Percentiles rank a stretch among this genome's conserved stretches.
Conservation (phyloP, 169 alveolate genomes). For the Theileria sp. region DNA sequence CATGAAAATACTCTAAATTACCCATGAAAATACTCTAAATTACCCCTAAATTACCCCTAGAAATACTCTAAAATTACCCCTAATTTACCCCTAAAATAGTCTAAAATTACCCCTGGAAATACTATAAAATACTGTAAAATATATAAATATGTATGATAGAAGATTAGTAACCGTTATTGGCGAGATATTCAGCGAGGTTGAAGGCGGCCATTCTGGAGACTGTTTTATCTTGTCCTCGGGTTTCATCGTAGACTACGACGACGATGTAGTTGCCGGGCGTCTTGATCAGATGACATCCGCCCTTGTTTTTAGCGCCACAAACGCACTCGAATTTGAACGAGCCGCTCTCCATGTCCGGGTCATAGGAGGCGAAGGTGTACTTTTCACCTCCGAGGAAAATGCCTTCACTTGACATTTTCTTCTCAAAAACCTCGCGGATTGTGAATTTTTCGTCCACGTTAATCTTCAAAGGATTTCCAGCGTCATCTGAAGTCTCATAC, state of each 20-base stretch:
- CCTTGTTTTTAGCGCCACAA: slow-evolving; percentile 74
- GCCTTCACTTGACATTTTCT: slow-evolving; percentile 69
- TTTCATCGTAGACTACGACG: slow-evolving; percentile 72
- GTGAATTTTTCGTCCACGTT: slow-evolving; percentile 58
- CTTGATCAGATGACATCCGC: slow-evolving; percentile 74
- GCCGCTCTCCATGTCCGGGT: slow-evolving; percentile 67
- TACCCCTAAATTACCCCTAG: no score
- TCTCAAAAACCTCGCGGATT: slow-evolving; percentile 58
- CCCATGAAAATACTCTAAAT: no score
- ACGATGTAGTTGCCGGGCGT: slow-evolving; percentile 74
- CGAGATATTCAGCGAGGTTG: slow-evolving; percentile 64
- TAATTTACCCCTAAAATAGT: no score
- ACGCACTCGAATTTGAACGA: slow-evolving; percentile 68
- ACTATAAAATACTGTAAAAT: not conserved
- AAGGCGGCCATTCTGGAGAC: slow-evolving; percentile 65
- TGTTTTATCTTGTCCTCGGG: slow-evolving; percentile 72
- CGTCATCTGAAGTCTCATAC: slow-evolving; percentile 47
- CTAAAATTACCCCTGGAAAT: no score
- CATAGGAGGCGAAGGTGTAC: slow-evolving; percentile 72
- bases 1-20: no score
- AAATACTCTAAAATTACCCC: no score
- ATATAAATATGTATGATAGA: not conserved
- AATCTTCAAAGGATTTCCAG: slow-evolving; percentile 43
- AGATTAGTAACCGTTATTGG: slow-evolving; percentile 52
- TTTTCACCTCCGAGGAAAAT: slow-evolving; percentile 76